These are phyloP conservation scores for Melampsora americana DNA, from an alignment of 1,284 basidiomycete species.

Conservation along the genomic window DNA sequence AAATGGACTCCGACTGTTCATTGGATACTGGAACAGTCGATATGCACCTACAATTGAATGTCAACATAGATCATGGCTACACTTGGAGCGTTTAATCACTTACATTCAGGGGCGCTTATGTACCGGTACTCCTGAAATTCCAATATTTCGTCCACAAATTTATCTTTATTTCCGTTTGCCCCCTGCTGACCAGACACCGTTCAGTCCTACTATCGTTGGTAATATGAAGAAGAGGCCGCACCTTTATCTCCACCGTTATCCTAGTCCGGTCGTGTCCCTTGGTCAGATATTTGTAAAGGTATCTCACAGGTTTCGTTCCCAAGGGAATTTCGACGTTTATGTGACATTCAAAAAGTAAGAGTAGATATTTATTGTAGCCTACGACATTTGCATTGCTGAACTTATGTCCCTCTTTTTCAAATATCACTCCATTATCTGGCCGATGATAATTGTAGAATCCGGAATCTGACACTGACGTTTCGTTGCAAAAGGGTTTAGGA, in stretches of 20 bases:
- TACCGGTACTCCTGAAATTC: not conserved
- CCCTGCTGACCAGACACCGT: too few relatives aligned
- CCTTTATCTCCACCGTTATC: too few relatives aligned
- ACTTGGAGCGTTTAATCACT: too few relatives aligned
- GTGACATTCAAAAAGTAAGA: conserved; percentile 2
- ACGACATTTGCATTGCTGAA: not conserved
- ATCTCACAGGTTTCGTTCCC: not conserved
- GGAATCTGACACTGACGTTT: not conserved
- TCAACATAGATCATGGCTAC: too few relatives aligned
- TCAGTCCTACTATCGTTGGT: too few relatives aligned
- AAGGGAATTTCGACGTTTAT: conserved; percentile 15
- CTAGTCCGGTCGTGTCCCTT: not conserved
- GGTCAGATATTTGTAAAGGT: not conserved
- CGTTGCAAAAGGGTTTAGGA: not conserved
- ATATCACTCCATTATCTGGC: not conserved
- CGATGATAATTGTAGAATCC: not conserved
- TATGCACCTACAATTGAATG: not conserved
- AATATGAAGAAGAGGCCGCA: too few relatives aligned
- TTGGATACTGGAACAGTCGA: conserved; percentile 10
- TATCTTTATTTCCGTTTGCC: too few relatives aligned
- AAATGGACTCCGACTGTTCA: not conserved
- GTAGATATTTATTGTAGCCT: conserved; percentile 13
- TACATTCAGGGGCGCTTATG: conserved; percentile 4
- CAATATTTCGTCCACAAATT: not conserved
- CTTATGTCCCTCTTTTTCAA: not conserved